Evolutionary conservation across 352 stramenopile genomes (phyloP), one percentile per base, ranked within the genome.

Genomic region (Halophytophthora batemanensis): DNA sequence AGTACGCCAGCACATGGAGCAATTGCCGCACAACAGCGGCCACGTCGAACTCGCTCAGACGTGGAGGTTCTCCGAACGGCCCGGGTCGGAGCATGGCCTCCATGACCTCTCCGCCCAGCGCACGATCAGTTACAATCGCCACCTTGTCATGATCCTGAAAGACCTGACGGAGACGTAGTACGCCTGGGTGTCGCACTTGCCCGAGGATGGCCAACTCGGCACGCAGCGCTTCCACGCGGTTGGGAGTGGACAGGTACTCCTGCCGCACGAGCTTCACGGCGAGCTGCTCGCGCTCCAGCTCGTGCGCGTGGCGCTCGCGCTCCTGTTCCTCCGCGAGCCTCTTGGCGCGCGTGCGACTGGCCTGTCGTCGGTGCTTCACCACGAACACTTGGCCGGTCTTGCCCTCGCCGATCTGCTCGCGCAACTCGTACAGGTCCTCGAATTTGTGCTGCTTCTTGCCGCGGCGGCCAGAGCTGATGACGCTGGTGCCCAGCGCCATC

Each of bases 301-400:
- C 59, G 12, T 65, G 69, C 14, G 61, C 50, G 19, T 90, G 59
- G 47, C 85, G 48, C 46, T 90, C 85, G 17, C 78, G 72, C 3
- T 82, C 79, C 15, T 86, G 71, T 42, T 89, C 64, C 42, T 70
- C 64, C 2, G 61, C 64, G 36, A 64, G 22, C 29, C 59, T 64
- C 22, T 62, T 58, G 12, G 51, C 66, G 0, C 62, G 58, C 43
- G 53, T 60, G 40, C 64, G 67, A 35, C 71, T 63, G 15, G 43
- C 5, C 3, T 55, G 53, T 6, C 41, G 21, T 21, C 67, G 65
- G 29, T 54, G 63, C 45, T 67, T 71, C 34, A 74, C 81, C 29
- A 76, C 66, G 38, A 76, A 87, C 51, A 93, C 83, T 42, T 77
- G 66, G 12, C 72, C 79, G 1, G 81, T 93, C 63, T 93, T 92